Percentiles rank a stretch among this genome's conserved stretches.
phyloP scores from a whole-genome alignment of 768 basidiomycete genomes.

The Dioszegia crocea region DNA sequence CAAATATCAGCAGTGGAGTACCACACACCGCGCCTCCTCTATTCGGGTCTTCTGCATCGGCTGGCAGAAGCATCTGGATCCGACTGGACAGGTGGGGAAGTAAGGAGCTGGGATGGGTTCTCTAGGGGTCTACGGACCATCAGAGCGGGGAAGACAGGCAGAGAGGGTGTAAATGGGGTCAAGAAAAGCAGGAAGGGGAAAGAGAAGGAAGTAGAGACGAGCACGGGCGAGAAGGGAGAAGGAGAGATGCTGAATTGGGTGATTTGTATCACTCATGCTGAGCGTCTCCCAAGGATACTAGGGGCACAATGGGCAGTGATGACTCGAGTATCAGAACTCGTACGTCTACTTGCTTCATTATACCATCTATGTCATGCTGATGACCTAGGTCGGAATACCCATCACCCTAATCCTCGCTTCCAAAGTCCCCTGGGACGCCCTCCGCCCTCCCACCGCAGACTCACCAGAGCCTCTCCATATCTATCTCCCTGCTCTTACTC shows the following conservation, averaged over 20 bases:
- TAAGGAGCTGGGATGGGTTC: slow-evolving; percentile 32
- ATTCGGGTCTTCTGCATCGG: slow-evolving; percentile 24
- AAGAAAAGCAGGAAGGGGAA: slow-evolving; percentile 22
- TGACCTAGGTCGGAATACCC: slow-evolving; percentile 20
- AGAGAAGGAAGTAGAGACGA: slow-evolving; percentile 11
- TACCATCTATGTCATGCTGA: background rate
- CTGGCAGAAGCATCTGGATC: background rate
- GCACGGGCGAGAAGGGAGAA: slow-evolving; percentile 2
- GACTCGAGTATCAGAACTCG: slow-evolving; percentile 41
- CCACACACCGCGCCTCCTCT: slow-evolving; percentile 24
- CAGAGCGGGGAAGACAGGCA: background rate
- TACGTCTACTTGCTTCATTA: slow-evolving; percentile 12
- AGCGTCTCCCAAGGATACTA: slow-evolving; percentile 25
- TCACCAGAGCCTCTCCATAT: slow-evolving; percentile 43
- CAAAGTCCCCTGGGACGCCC: slow-evolving; percentile 40
- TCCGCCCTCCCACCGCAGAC: slow-evolving; percentile 36
- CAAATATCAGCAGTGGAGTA: slow-evolving; percentile 28
- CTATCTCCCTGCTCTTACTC: slow-evolving; percentile 26
- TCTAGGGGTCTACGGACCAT: slow-evolving; percentile 8
- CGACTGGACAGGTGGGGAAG: slow-evolving; percentile 11
- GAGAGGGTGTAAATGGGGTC: background rate
- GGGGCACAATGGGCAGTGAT: slow-evolving; percentile 37
- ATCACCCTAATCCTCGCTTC: slow-evolving; percentile 37
- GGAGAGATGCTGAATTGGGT: slow-evolving; percentile 6
- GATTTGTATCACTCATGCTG: slow-evolving; percentile 31